Evolutionary conservation across 345 rosid genomes (phyloP).

Genomic region (Lenwebbia sp.): DNA sequence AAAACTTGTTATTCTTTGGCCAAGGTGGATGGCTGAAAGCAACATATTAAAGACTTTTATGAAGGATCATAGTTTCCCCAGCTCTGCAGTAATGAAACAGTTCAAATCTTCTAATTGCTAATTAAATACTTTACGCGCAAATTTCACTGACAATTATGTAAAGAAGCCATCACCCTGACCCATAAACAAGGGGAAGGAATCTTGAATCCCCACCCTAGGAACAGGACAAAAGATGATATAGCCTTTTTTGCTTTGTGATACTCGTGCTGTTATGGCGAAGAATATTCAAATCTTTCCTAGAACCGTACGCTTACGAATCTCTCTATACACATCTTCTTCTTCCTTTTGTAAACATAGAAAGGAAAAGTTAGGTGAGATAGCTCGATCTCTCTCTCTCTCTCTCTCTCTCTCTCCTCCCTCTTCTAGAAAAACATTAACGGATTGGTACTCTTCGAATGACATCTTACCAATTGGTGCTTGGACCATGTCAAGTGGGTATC

Average conservation of each 20-base stretch:
- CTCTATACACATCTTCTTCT: neutral
- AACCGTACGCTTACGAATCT: neutral
- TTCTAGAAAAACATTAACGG: neutral
- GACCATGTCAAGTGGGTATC: conserved; percentile 14
- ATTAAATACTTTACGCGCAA: neutral
- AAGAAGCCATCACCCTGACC: neutral
- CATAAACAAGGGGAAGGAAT: neutral
- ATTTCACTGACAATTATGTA: neutral
- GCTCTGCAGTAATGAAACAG: neutral
- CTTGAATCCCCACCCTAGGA: neutral
- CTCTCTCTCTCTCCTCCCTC: neutral
- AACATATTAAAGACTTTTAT: neutral
- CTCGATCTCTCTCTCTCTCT: neutral
- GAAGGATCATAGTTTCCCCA: neutral
- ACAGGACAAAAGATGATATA: neutral
- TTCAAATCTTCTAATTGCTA: neutral
- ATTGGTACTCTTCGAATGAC: conserved; percentile 7
- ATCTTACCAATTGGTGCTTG: conserved; percentile 7
- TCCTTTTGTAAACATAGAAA: neutral
- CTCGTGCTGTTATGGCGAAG: neutral
- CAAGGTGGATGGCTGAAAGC: neutral
- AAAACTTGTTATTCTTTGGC: neutral
- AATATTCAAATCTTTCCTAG: neutral
- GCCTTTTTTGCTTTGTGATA: neutral
- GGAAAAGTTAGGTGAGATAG: neutral